Conservation (phyloP, 306 rosid genomes). For the Delonix regia region DNA sequence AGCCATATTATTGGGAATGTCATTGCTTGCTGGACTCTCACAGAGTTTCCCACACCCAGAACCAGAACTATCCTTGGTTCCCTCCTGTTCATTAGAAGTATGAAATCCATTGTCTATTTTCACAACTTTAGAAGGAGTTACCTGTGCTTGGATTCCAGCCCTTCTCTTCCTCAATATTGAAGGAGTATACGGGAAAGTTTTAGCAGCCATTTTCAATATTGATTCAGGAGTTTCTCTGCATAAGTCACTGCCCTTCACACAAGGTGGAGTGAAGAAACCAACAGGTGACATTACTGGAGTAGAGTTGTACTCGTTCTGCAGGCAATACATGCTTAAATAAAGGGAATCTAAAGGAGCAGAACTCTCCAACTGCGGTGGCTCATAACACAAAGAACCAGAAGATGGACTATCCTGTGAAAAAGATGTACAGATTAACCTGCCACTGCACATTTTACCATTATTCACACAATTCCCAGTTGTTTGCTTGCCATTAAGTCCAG, state of each 20-base stretch:
- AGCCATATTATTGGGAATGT: slow-evolving; percentile 54
- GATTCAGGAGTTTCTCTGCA: slow-evolving; percentile 79
- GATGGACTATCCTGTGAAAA: slow-evolving; percentile 52
- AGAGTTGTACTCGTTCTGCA: slow-evolving; percentile 56
- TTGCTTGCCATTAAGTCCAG: slow-evolving; percentile 40
- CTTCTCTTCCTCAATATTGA: slow-evolving; percentile 87
- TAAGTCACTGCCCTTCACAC: slow-evolving; percentile 57
- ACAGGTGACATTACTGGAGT: slow-evolving; percentile 58
- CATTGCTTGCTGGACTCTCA: slow-evolving; percentile 57
- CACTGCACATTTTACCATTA: slow-evolving; percentile 47
- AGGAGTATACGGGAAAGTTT: slow-evolving; percentile 89
- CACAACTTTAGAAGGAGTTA: slow-evolving; percentile 45
- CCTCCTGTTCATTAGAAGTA: slow-evolving; percentile 48
- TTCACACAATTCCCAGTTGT: slow-evolving; percentile 44
- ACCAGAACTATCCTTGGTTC: slow-evolving; percentile 41
- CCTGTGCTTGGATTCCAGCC: slow-evolving; percentile 43
- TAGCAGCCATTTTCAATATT: slow-evolving; percentile 81
- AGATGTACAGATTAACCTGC: slow-evolving; percentile 51
- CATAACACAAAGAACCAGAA: slow-evolving; percentile 73
- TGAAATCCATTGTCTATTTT: slow-evolving; percentile 45
- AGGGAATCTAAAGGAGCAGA: slow-evolving; percentile 62
- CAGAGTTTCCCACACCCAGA: slow-evolving; percentile 48
- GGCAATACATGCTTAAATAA: slow-evolving; percentile 42
- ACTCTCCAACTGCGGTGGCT: slow-evolving; percentile 63
- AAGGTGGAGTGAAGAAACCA: slow-evolving; percentile 86